Base-by-base conservation (phyloP, 495 filamentous ascomycete species). In the Neurospora tetrasperma region DNA sequence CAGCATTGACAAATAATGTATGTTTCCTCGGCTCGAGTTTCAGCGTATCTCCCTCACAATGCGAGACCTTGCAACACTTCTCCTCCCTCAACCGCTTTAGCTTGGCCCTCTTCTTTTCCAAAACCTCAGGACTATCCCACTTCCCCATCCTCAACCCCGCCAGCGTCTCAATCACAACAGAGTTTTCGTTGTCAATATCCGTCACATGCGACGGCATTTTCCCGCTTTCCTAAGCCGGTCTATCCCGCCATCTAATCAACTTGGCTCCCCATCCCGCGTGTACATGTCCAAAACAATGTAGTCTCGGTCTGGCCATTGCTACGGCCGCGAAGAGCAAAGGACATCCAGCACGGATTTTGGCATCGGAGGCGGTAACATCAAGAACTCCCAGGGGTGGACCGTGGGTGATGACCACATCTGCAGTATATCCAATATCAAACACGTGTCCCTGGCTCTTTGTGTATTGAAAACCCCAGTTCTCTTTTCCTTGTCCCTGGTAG, bases 361-460 rank as follows among this genome's bases (percentile, higher is more conserved):
- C 0, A 6, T 42, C 5, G 5, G 16, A 46, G n/a, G 43, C 43
- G 43, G 27, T 27, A 2, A 9, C 3, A 5, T 66, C 54, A 7
- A 66, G 54, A 6, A 66, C 3, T 18, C 54, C 54, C 0, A 66
- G 23, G 2, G 54, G 54, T 66, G 54, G 27, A 9, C 54, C 54
- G 23, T 27, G 27, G 6, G 54, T 66, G 27, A 66, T 66, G 2
- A 66, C 27, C 27, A 66, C 54, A 2, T 66, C 27, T 16, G 54
- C 12, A 27, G 2, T 66, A 18, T 66, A 18, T 14, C 54, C 14
- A 38, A 35, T 35, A 66, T 66, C 27, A 66, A 66, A 66, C 1
- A 27, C 2, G 16, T 35, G 54, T 35, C 12, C 54, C 14, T 59
- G 20, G 48, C 75, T 71, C 72, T 73, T 16, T 78, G 80, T 23